Evolutionary conservation across 495 filamentous ascomycete species (phyloP).

Genomic region (Acidomyces sp.): DNA sequence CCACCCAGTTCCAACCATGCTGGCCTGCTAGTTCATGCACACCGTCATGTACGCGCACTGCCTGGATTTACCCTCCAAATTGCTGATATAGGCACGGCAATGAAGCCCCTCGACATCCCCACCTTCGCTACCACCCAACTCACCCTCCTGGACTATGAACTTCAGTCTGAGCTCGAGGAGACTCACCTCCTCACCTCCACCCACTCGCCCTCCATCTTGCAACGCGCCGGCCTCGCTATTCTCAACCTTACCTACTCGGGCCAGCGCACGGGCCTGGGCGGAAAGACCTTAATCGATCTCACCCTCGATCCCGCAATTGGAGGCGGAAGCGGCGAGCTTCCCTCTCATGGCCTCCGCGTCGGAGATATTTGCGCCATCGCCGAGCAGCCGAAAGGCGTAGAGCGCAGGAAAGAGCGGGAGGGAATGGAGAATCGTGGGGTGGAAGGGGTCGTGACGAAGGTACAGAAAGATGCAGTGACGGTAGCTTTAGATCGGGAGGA

Average conservation of each 20-base stretch:
- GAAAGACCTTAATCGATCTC: conserved; percentile 74
- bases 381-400: conserved; percentile 57
- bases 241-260: conserved; percentile 63
- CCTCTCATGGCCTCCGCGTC: conserved; percentile 69
- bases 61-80: too few relatives aligned
- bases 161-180: conserved; percentile 61
- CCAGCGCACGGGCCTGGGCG: conserved; percentile 83
- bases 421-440: conserved; percentile 51
- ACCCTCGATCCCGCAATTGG: conserved; percentile 55
- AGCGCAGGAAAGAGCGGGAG: conserved; percentile 55
- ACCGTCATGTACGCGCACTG: too few relatives aligned
- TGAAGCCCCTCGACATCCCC: conserved; percentile 40
- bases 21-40: too few relatives aligned
- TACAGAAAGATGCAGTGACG: conserved; percentile 43
- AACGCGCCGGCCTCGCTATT: conserved; percentile 77
- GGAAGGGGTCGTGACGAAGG: conserved; percentile 70
- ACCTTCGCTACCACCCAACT: conserved; percentile 70
- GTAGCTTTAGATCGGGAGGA: conserved; percentile 62
- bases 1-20: too few relatives aligned
- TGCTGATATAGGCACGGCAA: too few relatives aligned
- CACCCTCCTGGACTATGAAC: conserved; percentile 61
- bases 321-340: conserved; percentile 34
- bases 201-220: conserved; percentile 57
- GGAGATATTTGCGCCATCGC: conserved; percentile 79
- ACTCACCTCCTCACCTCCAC: conserved; percentile 57